Base-by-base conservation (phyloP, 1,139 yeast genomes). In the Geotrichum fermentans region DNA sequence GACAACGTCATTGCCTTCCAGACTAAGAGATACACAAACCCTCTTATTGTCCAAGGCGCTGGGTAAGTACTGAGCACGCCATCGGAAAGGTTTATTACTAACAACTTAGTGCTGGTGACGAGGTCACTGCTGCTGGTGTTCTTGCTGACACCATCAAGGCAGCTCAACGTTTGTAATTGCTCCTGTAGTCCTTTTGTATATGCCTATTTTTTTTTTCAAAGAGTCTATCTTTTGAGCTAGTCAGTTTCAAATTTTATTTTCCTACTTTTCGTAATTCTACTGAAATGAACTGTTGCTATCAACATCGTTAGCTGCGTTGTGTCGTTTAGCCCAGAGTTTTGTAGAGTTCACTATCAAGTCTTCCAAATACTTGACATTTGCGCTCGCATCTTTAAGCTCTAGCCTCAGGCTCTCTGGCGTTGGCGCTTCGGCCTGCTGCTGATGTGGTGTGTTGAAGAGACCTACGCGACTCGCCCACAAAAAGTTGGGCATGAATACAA, bases 121-220 rank as follows among this genome's bases (percentile, higher is more conserved):
- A 83, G 38, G 97, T 94, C 49, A 92, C 99, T 49, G 98, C 99
- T 54, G 96, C 94, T 67, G 98, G 99, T 69, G 97, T 94, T 45
- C 77, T 92, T 61, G 96, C 95, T 48, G 98, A 92, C 67, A 82
- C 88, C 30, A 78, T 94, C 66, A 90, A 86, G 73, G 81, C 87
- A 59, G 95, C 95, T 40, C 90, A 90, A 73, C 83, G 96, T 74
- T 72, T 35, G 28, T 34, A 24, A 34, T 10, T n/a, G 13, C 14
- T 8, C n/a, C 13, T 24, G 28, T 24, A 24, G 10, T 6, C 28
- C 28, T 24, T n/a, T n/a, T n/a, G 34, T 14, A 36, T 30, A 40
- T 16, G 14, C 13, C 8, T 29, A 14, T 38, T 10, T 38, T 7
- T n/a, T n/a, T n/a, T n/a, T n/a, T n/a, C n/a, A n/a, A n/a, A n/a